phyloP scores from a whole-genome alignment of 164 flowering plant species.

The Berberis vulgaris region DNA sequence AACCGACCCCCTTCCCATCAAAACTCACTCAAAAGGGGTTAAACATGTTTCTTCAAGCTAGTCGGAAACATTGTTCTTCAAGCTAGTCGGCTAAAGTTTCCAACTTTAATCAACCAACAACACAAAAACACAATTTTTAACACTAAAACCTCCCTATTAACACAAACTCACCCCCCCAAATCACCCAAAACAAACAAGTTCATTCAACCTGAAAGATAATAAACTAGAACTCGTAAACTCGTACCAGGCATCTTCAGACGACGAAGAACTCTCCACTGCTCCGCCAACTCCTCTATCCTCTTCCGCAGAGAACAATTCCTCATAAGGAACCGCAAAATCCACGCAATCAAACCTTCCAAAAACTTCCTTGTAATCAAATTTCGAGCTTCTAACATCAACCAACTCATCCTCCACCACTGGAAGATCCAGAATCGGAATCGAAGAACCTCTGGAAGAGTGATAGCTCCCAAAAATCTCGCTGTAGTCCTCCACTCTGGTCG shows the following conservation, averaged over 20 bases:
- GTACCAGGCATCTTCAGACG: constrained; percentile 20
- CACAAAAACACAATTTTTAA: not conserved
- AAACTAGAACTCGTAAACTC: constrained; percentile 1
- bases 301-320: constrained; percentile 27
- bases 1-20: too few relatives aligned
- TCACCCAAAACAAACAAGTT: not conserved
- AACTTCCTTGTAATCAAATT: constrained; percentile 44
- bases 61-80: too few relatives aligned
- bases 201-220: not conserved
- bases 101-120: too few relatives aligned
- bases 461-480: constrained; percentile 71
- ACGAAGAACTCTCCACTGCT: constrained; percentile 9
- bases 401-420: constrained; percentile 25
- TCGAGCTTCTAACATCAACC: constrained; percentile 32
- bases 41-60: too few relatives aligned
- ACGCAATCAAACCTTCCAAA: constrained; percentile 40
- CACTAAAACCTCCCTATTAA: not conserved
- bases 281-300: constrained; percentile 6
- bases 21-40: too few relatives aligned
- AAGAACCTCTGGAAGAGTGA: constrained; percentile 31
- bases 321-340: constrained; percentile 34
- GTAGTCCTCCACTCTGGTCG: constrained; percentile 64
- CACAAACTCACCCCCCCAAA: not conserved
- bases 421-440: constrained; percentile 67
- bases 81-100: too few relatives aligned